Conservation (phyloP, 805 yeast species). For the Maudiozyma barnettii region DNA sequence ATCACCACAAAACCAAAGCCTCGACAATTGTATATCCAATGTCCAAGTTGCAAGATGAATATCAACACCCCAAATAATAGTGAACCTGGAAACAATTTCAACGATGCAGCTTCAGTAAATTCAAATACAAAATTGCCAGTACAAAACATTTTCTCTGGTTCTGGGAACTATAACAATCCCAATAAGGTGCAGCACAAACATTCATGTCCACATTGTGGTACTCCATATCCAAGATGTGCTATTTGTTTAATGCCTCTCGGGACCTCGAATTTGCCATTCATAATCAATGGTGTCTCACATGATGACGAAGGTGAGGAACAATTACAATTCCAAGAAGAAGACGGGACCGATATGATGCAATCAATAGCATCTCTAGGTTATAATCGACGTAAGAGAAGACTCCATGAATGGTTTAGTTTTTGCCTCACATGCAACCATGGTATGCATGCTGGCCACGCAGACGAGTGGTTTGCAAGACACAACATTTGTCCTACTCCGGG, state of each 20-base stretch:
- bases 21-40: slow-evolving; percentile 71
- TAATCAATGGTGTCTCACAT: slow-evolving; percentile 19
- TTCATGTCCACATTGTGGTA: slow-evolving; percentile 77
- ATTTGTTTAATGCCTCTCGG: slow-evolving; percentile 79
- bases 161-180: neutral
- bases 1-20: slow-evolving; percentile 44
- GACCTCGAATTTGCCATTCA: slow-evolving; percentile 29
- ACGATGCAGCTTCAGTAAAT: slow-evolving; percentile 1
- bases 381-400: slow-evolving; percentile 19
- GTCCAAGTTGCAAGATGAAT: slow-evolving; percentile 73
- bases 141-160: neutral
- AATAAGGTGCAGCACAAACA: slow-evolving; percentile 16
- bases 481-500: slow-evolving; percentile 91
- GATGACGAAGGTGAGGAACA: neutral
- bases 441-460: slow-evolving; percentile 90
- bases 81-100: neutral
- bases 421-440: slow-evolving; percentile 90
- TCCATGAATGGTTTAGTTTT: slow-evolving; percentile 83
- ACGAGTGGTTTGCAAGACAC: slow-evolving; percentile 88
- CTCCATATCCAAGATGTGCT: slow-evolving; percentile 82
- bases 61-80: slow-evolving; percentile 31
- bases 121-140: neutral
- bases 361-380: neutral
- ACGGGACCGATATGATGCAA: neutral
- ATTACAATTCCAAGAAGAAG: slow-evolving; percentile 3